Percentiles rank a stretch among this genome's conserved stretches.
Conservation (phyloP, 345 rosid species). For the Draba incana region DNA sequence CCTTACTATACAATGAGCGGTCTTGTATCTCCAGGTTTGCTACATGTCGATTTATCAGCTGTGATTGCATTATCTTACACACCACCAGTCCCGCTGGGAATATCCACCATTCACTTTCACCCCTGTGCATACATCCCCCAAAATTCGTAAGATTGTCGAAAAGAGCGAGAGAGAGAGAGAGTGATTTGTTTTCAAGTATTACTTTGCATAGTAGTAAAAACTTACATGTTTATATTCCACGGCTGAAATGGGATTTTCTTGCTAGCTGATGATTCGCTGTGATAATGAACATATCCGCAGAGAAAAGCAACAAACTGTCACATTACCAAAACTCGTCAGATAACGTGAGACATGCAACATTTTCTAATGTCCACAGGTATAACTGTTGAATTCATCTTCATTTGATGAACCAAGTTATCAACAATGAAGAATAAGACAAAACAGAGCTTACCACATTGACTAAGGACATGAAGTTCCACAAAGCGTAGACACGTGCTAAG, state of each 20-base stretch:
- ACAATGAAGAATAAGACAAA: background rate
- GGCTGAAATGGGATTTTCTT: slow-evolving; percentile 76
- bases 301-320: slow-evolving; percentile 81
- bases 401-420: slow-evolving; percentile 5
- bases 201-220: slow-evolving; percentile 22
- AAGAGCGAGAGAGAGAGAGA: background rate
- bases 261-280: slow-evolving; percentile 62
- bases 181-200: background rate
- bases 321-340: slow-evolving; percentile 36
- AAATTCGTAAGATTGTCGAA: slow-evolving; percentile 3
- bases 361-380: slow-evolving; percentile 12
- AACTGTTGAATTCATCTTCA: slow-evolving; percentile 14
- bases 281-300: slow-evolving; percentile 89
- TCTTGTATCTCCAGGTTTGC: slow-evolving; percentile 99
- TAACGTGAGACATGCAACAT: slow-evolving; percentile 20
- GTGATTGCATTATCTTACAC: slow-evolving; percentile 89
- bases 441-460: slow-evolving; percentile 80
- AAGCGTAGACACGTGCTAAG: slow-evolving; percentile 90
- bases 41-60: slow-evolving; percentile 91
- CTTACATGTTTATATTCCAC: slow-evolving; percentile 99
- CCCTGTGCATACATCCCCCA: slow-evolving; percentile 60
- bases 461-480: slow-evolving; percentile 89
- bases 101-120: slow-evolving; percentile 99
- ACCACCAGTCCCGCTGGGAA: slow-evolving; percentile 89
- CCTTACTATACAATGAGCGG: slow-evolving; percentile 91